These are phyloP conservation scores for Boletellus ananas DNA, from an alignment of 768 basidiomycete genomes.

Conservation along the genomic window DNA sequence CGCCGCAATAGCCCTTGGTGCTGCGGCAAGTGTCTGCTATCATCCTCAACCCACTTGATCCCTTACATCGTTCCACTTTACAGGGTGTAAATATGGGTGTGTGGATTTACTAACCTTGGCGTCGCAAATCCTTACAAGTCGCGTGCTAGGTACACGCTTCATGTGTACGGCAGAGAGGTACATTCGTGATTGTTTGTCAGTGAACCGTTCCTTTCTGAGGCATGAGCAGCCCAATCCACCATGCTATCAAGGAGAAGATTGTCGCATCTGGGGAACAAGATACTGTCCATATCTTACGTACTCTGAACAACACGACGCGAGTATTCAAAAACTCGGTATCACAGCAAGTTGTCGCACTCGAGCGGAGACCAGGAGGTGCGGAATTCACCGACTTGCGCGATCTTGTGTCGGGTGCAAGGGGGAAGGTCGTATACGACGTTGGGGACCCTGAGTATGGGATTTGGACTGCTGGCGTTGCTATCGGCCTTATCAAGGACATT, in stretches of 20 bases:
- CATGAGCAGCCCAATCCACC: constrained; percentile 71
- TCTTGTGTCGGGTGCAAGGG: constrained; percentile 67
- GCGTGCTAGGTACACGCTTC: constrained; percentile 65
- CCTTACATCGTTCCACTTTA: not conserved
- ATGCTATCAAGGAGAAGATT: constrained; percentile 87
- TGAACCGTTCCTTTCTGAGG: not conserved
- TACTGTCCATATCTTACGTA: constrained; percentile 88
- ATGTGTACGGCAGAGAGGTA: constrained; percentile 88
- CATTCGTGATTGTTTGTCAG: constrained; percentile 4
- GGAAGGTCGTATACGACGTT: constrained; percentile 70
- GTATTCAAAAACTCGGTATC: constrained; percentile 85
- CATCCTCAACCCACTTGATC: not conserved
- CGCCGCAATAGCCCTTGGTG: constrained; percentile 77
- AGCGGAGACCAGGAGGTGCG: constrained; percentile 75
- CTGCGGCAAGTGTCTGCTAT: constrained; percentile 49
- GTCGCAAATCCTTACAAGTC: not conserved
- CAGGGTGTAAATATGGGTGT: constrained; percentile 83
- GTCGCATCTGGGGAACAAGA: constrained; percentile 79
- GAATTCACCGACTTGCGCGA: constrained; percentile 84
- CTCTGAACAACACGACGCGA: constrained; percentile 77
- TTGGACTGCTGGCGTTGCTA: constrained; percentile 66
- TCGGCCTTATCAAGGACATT: constrained; percentile 79
- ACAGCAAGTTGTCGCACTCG: constrained; percentile 79
- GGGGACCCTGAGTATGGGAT: constrained; percentile 88
- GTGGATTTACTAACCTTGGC: not conserved